phyloP scores from a whole-genome alignment of 1,284 basidiomycete genomes.

The Leccinum pachyderme region DNA sequence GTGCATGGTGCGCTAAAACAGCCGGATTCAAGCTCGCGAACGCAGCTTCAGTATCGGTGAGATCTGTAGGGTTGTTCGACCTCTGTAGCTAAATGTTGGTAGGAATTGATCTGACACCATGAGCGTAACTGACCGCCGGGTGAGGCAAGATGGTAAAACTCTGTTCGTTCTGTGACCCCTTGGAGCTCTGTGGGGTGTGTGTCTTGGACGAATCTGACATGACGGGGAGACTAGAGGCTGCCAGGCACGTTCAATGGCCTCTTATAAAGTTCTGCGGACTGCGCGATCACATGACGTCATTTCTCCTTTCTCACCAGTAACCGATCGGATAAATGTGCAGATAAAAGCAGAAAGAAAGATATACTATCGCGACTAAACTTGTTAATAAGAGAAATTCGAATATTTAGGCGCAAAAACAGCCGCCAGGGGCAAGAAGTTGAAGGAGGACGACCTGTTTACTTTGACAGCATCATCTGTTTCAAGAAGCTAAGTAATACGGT shows the following conservation, averaged over 20 bases:
- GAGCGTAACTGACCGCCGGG: constrained; percentile 42
- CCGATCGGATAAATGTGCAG: constrained; percentile 3
- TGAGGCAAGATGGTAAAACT: constrained; percentile 45
- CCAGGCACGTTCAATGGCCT: neutral
- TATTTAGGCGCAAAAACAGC: constrained; percentile 7
- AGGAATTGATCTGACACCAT: neutral
- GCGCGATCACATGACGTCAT: constrained; percentile 21
- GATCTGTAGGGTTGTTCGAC: constrained; percentile 48
- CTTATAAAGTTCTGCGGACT: constrained; percentile 3
- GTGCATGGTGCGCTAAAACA: constrained; percentile 40
- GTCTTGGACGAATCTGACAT: constrained; percentile 16
- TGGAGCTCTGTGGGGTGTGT: neutral
- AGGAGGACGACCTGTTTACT: constrained; percentile 35
- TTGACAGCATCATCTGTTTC: constrained; percentile 57
- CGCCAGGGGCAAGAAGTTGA: constrained; percentile 11
- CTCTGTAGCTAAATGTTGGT: constrained; percentile 32
- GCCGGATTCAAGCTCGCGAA: constrained; percentile 30
- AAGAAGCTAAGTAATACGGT: constrained; percentile 14
- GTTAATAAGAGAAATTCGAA: constrained; percentile 1
- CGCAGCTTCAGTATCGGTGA: constrained; percentile 36
- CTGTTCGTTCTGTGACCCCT: constrained; percentile 27
- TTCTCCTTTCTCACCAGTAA: constrained; percentile 1
- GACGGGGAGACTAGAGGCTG: neutral
- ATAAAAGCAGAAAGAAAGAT: constrained; percentile 10
- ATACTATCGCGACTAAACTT: neutral